These are phyloP conservation scores for Pyrenula massariospora DNA, from an alignment of 495 filamentous ascomycete genomes.

Conservation along the genomic window DNA sequence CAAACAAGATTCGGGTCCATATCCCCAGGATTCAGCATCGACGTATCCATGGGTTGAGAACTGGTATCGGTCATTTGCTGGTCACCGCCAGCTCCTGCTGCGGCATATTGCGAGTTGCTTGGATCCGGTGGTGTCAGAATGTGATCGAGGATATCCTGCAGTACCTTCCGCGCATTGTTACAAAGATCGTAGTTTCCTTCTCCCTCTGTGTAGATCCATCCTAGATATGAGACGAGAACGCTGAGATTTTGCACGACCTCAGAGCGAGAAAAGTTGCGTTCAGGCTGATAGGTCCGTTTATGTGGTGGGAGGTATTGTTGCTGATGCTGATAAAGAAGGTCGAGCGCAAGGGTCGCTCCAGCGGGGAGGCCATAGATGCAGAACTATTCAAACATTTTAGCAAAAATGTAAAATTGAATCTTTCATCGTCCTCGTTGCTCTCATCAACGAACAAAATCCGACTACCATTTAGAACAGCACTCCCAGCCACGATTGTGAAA, in stretches of 20 bases:
- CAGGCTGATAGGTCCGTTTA: slow-evolving; percentile 7
- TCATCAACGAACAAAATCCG: no score
- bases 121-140: slow-evolving; percentile 6
- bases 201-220: slow-evolving; percentile 8
- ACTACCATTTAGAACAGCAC: no score
- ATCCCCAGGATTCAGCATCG: background rate
- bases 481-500: no score
- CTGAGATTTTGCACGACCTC: slow-evolving; percentile 49
- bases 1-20: background rate
- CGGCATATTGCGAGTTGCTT: background rate
- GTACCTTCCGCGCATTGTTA: slow-evolving; percentile 12
- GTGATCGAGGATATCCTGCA: slow-evolving; percentile 16
- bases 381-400: background rate
- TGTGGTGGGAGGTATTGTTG: slow-evolving; percentile 23
- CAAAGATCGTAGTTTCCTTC: slow-evolving; percentile 16
- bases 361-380: background rate
- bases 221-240: slow-evolving; percentile 27
- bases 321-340: background rate
- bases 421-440: background rate
- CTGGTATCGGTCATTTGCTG: background rate
- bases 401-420: background rate
- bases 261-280: slow-evolving; percentile 29
- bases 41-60: background rate
- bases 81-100: background rate
- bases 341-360: background rate